Evolutionary conservation across 2,329 filamentous ascomycete species (phyloP), one percentile per base, ranked within the genome.

Genomic region (Sclerotinia trifoliorum): DNA sequence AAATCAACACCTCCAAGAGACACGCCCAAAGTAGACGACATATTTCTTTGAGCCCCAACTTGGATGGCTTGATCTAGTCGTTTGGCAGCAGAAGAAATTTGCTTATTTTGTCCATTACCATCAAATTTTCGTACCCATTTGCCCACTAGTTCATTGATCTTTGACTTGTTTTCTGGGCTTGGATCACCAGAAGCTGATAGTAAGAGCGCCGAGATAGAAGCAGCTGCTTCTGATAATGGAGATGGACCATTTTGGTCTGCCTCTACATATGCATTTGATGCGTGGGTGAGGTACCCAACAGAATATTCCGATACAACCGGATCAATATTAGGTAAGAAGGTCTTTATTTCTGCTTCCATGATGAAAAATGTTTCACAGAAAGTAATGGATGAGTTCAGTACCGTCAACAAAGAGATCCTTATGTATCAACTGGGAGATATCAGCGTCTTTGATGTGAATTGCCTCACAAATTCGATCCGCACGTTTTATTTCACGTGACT

Each of bases 41-140:
- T 94, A 80, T 97, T 97, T 73, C 93, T 87, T 81, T 97, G 93
- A 35, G 94, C 89, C 78, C 93, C 92, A 76, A 99, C 94, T 80
- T 97, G 92, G 80, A 97, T 92, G 70, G 94, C 92, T 80, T 98
- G 94, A 76, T 98, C 95, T 26, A 99, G 87, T 75, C 93, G 91
- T 80, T 85, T 93, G 69, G 94, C 92, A 10, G 88, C 86, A 26
- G 92, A 90, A 13, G 91, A 91, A 74, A 90, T 87, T 77, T 90
- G 88, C 72, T 85, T 83, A 65, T 85, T 84, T 79, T 93, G 87
- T 61, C 88, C 85, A 79, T 90, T 84, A 68, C 88, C 87, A 77
- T 88, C 90, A 73, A 97, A 90, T 75, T 88, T 90, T 71, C 90
- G 85, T 67, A 97, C 92, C 86, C 96, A 97, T 81, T 94, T 97